Evolutionary conservation across 768 basidiomycete genomes (phyloP).

Genomic region (Dacryopinax spathularia): DNA sequence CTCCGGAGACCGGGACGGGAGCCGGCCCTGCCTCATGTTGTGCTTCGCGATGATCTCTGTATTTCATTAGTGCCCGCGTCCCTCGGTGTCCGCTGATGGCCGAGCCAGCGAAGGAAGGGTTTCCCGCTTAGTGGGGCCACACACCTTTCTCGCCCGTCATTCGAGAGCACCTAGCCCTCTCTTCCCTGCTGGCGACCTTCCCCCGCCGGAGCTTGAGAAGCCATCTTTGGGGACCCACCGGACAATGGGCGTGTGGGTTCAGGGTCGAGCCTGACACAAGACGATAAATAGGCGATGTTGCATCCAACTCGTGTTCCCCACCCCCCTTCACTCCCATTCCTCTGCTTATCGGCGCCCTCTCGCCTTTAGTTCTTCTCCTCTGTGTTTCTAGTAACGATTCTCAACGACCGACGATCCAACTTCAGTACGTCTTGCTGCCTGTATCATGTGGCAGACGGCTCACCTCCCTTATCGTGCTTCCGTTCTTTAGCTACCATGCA

Average conservation of each 20-base stretch:
- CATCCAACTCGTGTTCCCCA: not conserved
- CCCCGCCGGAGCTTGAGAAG: not conserved
- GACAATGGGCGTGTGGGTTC: not conserved
- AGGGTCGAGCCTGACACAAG: not conserved
- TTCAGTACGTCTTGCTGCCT: too few species aligned
- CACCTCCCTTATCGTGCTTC: not conserved
- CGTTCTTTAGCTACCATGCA: not conserved
- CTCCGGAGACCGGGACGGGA: not conserved
- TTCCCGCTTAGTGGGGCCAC: not conserved
- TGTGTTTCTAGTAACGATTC: constrained; percentile 1
- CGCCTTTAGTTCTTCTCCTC: not conserved
- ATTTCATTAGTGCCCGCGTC: not conserved
- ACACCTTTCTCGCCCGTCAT: not conserved
- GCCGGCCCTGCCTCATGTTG: not conserved
- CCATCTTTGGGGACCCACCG: not conserved
- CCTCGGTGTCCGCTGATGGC: not conserved
- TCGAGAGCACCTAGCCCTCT: not conserved
- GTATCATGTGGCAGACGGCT: too few species aligned
- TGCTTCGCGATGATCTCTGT: not conserved
- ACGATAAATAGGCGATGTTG: not conserved
- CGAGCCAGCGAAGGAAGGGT: not conserved
- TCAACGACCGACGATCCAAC: not conserved
- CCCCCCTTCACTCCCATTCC: not conserved
- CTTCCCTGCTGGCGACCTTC: not conserved
- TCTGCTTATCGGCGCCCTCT: not conserved